Conservation (phyloP, 192 early-diverging fungal genomes). For the Mortierella alpina region DNA sequence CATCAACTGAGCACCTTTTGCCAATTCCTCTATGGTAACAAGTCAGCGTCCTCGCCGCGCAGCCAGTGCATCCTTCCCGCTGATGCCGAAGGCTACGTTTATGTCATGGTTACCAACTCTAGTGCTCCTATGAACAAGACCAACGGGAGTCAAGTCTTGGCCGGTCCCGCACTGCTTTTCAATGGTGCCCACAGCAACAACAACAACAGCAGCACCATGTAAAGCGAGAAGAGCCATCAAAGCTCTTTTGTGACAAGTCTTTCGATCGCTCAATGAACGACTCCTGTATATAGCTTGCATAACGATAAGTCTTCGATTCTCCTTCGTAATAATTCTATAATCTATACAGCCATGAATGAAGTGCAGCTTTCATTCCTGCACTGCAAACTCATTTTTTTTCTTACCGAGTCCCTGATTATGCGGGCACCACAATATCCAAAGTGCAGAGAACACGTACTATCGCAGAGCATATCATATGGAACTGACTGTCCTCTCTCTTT, state of each 20-base stretch:
- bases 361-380: too few species aligned
- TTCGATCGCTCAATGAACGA: too few species aligned
- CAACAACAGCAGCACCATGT: neutral
- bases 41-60: neutral
- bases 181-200: conserved; percentile 3
- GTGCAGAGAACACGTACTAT: too few species aligned
- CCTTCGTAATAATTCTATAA: neutral
- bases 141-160: conserved; percentile 14
- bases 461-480: too few species aligned
- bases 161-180: conserved; percentile 36
- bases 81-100: conserved; percentile 18
- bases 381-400: too few species aligned
- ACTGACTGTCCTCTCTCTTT: too few species aligned
- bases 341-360: too few species aligned
- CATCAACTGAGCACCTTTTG: conserved; percentile 24
- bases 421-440: too few species aligned
- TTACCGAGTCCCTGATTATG: too few species aligned
- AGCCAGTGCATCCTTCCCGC: conserved; percentile 13
- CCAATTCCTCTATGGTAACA: conserved; percentile 35
- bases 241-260: too few species aligned
- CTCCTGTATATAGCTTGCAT: neutral
- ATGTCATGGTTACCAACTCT: conserved; percentile 18
- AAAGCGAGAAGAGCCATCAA: too few species aligned
- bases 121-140: conserved; percentile 3
- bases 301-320: neutral